Base-by-base conservation (phyloP, 352 stramenopile species). In the Pythium apleroticum region DNA sequence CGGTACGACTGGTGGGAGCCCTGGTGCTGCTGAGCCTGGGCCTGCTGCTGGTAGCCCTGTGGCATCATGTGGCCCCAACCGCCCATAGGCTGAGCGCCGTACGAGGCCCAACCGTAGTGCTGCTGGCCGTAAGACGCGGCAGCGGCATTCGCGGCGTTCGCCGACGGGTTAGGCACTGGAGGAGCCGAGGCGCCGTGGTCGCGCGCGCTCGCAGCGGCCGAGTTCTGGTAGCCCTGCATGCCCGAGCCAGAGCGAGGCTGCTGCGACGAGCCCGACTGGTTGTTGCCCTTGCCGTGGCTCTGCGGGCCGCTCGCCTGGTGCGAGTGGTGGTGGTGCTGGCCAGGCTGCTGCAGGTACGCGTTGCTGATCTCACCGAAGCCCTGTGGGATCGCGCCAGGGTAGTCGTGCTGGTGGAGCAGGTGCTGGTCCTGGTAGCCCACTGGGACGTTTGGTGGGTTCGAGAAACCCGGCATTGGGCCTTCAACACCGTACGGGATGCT, bases 401-500 rank as follows among this genome's bases (percentile, higher is more conserved):
- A 95, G 57, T 93, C 87, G 63, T 91, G 81, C 67, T 91, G 81
- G 67, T 93, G 86, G 35, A 93, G 76, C 68, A 92, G 69, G 69
- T 93, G 84, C 72, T 93, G 85, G 53, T 95, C 87, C 66, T 93
- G 87, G 72, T 93, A 95, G 4, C 81, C 77, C 19, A 87, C 71
- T 4, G 87, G 86, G 58, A 90, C 88, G 68, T 78, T 93, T 12
- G 75, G 80, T 33, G 87, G 80, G 52, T 88, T 93, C 28, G 82
- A 92, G 59, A 92, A 93, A 58, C 83, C 87, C 37, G 84, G 82
- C 14, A 90, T 85, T 19, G 84, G 82, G 33, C 86, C 86, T 53
- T 95, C 86, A 30, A 91, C 84, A 49, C 84, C 84, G 68, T 95
- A 95, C 61, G 87, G 87, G 67, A 93, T 86, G 71, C 59, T 92